phyloP scores from a whole-genome alignment of 2,329 filamentous ascomycete genomes.

The Verticillium nubilum region DNA sequence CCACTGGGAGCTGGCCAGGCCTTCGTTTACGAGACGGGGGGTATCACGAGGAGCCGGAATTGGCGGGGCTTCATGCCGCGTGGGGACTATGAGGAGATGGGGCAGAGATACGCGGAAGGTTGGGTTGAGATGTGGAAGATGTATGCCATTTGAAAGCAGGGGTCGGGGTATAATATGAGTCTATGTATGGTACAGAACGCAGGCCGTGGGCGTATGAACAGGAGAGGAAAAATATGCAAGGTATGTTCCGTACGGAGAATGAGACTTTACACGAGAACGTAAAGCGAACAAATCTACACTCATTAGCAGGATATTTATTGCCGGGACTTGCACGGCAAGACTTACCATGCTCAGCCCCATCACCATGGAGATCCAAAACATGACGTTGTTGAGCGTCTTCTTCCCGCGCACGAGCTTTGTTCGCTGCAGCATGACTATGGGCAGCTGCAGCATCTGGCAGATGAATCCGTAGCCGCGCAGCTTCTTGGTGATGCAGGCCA shows the following conservation, averaged over 20 bases:
- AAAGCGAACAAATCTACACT: slow-evolving; percentile 45
- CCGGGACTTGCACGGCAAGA: slow-evolving; percentile 8
- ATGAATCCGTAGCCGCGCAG: slow-evolving; percentile 89
- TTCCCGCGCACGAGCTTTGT: slow-evolving; percentile 69
- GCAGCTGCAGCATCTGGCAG: slow-evolving; percentile 94
- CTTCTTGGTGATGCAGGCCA: slow-evolving; percentile 98
- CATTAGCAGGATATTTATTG: slow-evolving; percentile 10
- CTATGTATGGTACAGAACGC: not conserved
- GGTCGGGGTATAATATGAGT: not conserved
- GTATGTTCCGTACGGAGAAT: not conserved
- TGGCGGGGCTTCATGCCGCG: not conserved
- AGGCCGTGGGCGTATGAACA: not conserved
- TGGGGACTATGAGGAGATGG: too few relatives aligned
- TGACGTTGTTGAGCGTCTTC: slow-evolving; percentile 78
- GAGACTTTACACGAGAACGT: slow-evolving; percentile 38
- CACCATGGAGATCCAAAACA: slow-evolving; percentile 92
- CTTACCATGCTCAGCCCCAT: slow-evolving; percentile 74
- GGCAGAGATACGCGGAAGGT: too few relatives aligned
- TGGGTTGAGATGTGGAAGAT: not conserved
- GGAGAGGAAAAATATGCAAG: not conserved
- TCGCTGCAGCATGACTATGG: slow-evolving; percentile 87
- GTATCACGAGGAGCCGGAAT: not conserved
- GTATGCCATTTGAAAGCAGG: not conserved
- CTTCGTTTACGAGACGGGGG: not conserved
- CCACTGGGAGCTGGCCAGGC: not conserved